Conservation (phyloP, 2,329 filamentous ascomycete genomes). For the Cladosporium sp. region DNA sequence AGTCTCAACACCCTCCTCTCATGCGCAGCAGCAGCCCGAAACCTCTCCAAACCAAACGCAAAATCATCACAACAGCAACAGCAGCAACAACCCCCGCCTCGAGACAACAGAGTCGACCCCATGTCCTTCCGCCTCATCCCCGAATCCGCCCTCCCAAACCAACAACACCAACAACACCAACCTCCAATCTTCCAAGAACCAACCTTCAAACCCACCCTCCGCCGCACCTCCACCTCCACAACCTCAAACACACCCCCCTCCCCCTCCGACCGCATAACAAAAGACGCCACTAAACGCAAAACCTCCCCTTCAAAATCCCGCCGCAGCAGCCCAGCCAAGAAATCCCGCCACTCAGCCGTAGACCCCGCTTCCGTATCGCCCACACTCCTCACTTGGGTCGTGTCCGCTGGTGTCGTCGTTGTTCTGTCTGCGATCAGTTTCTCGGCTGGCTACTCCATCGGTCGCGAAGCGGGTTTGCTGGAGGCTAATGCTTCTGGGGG, state of each 20-base stretch:
- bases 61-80: slow-evolving; percentile 36
- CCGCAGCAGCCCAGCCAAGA: slow-evolving; percentile 37
- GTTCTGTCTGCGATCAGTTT: slow-evolving; percentile 61
- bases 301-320: slow-evolving; percentile 28
- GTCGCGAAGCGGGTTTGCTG: slow-evolving; percentile 52
- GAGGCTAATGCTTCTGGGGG: slow-evolving; percentile 35
- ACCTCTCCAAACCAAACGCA: slow-evolving; percentile 55
- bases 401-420: slow-evolving; percentile 60
- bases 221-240: slow-evolving; percentile 26
- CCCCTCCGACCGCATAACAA: slow-evolving; percentile 8
- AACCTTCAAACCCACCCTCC: slow-evolving; percentile 33
- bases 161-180: slow-evolving; percentile 21
- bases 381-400: slow-evolving; percentile 61
- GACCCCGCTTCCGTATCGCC: slow-evolving; percentile 45
- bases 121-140: slow-evolving; percentile 55
- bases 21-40: slow-evolving; percentile 85
- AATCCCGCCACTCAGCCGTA: slow-evolving; percentile 31
- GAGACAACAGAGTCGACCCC: slow-evolving; percentile 41
- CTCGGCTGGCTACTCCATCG: slow-evolving; percentile 59
- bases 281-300: slow-evolving; percentile 38
- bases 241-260: slow-evolving; percentile 26
- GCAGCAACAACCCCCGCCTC: slow-evolving; percentile 25
- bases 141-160: slow-evolving; percentile 47
- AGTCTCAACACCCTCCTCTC: slow-evolving; percentile 93
- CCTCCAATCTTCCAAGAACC: slow-evolving; percentile 25